Evolutionary conservation across 1,284 basidiomycete genomes (phyloP).

Genomic region (Lignosus rhinocerotis): DNA sequence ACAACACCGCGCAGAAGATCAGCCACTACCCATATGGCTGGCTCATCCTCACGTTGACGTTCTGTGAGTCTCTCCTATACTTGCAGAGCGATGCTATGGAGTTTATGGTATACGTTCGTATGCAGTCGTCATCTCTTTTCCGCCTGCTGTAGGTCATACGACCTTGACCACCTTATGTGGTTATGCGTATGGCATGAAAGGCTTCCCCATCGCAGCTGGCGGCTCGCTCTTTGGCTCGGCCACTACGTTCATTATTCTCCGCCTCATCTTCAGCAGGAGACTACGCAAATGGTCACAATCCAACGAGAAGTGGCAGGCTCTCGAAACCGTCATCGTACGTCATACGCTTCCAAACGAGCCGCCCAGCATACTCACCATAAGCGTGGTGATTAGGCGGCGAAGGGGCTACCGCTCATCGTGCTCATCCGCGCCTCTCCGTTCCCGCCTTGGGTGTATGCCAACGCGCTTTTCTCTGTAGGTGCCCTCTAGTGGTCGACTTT

Average conservation of each 20-base stretch:
- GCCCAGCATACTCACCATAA: neutral
- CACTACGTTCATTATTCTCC: constrained; percentile 62
- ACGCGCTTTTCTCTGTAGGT: constrained; percentile 74
- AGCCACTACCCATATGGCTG: constrained; percentile 63
- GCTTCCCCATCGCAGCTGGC: constrained; percentile 63
- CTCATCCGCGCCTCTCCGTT: constrained; percentile 81
- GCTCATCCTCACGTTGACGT: constrained; percentile 50
- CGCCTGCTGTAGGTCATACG: constrained; percentile 78
- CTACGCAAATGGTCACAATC: constrained; percentile 58
- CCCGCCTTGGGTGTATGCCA: constrained; percentile 83
- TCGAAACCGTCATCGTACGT: constrained; percentile 74
- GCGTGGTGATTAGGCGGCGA: constrained; percentile 49
- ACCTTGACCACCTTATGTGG: constrained; percentile 69
- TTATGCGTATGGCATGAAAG: constrained; percentile 80
- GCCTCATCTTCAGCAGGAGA: constrained; percentile 56
- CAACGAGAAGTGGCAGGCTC: constrained; percentile 74
- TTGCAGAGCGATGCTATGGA: constrained; percentile 3
- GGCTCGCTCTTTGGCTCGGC: constrained; percentile 69
- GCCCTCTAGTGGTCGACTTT: neutral
- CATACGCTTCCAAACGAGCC: neutral
- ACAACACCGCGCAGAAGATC: constrained; percentile 66
- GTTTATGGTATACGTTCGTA: neutral
- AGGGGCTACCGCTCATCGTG: constrained; percentile 75
- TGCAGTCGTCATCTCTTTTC: constrained; percentile 68
- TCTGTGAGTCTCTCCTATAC: constrained; percentile 44